Evolutionary conservation across 352 stramenopile genomes (phyloP).

Genomic region (Globisporangium parvum): DNA sequence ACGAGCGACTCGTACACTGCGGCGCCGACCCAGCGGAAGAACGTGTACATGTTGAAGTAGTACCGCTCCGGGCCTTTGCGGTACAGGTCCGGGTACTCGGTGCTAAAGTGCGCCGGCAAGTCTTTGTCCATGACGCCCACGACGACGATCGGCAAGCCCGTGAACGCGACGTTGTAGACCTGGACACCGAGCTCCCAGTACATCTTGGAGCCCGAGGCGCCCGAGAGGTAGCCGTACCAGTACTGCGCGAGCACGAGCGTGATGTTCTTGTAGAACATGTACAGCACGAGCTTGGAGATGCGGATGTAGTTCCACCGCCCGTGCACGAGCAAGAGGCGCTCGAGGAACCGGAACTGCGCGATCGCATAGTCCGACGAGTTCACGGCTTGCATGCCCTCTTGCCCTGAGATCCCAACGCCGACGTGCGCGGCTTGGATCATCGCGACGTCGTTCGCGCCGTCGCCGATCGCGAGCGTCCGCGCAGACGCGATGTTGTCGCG

Average conservation of each 20-base stretch:
- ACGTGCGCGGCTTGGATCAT: slow-evolving; percentile 95
- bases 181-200: slow-evolving; percentile 84
- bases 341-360: slow-evolving; percentile 91
- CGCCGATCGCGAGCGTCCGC: slow-evolving; percentile 88
- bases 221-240: slow-evolving; percentile 90
- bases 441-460: slow-evolving; percentile 93
- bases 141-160: slow-evolving; percentile 87
- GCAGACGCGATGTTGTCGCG: slow-evolving; percentile 46
- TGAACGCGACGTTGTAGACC: slow-evolving; percentile 95
- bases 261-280: slow-evolving; percentile 81
- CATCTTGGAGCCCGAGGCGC: slow-evolving; percentile 86
- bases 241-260: slow-evolving; percentile 88
- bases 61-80: slow-evolving; percentile 50
- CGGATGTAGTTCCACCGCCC: slow-evolving; percentile 96
- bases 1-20: slow-evolving; percentile 75
- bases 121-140: slow-evolving; percentile 83
- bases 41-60: slow-evolving; percentile 80
- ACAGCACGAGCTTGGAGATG: slow-evolving; percentile 91
- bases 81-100: slow-evolving; percentile 79
- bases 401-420: slow-evolving; percentile 90
- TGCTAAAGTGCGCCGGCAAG: slow-evolving; percentile 60
- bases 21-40: slow-evolving; percentile 70
- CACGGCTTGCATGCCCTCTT: slow-evolving; percentile 89
- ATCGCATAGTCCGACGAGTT: slow-evolving; percentile 92
- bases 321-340: slow-evolving; percentile 94